phyloP scores from a whole-genome alignment of 192 early-diverging fungal species.

The Geosiphon pyriformis region DNA sequence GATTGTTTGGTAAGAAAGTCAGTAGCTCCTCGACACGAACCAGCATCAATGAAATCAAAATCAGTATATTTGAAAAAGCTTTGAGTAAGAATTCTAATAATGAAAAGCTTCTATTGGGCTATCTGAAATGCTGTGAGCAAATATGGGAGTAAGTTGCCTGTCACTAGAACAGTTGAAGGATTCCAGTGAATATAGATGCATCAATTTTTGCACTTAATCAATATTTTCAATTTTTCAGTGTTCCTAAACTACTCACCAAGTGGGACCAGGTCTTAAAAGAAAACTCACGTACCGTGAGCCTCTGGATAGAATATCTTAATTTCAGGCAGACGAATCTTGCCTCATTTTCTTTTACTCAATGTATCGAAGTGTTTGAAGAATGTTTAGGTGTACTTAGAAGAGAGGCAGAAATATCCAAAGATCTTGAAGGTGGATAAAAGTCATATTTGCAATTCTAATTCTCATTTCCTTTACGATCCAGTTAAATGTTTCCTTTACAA shows the following conservation, averaged over 20 bases:
- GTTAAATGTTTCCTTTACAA: not conserved
- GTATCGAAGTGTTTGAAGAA: slow-evolving; percentile 38
- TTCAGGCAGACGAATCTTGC: slow-evolving; percentile 49
- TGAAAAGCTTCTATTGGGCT: slow-evolving; percentile 37
- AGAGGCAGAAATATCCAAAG: not conserved
- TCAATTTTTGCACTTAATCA: not conserved
- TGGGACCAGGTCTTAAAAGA: slow-evolving; percentile 46
- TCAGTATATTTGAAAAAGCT: slow-evolving; percentile 54
- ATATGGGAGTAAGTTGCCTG: slow-evolving; percentile 36
- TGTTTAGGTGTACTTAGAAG: slow-evolving; percentile 34
- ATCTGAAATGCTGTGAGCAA: slow-evolving; percentile 43
- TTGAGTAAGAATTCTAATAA: slow-evolving; percentile 42
- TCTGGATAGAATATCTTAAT: slow-evolving; percentile 56
- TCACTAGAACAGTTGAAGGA: not conserved
- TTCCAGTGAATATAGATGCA: not conserved
- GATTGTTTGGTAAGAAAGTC: slow-evolving; percentile 23
- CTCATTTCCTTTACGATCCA: no score
- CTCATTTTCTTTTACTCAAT: slow-evolving; percentile 39
- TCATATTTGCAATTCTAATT: no score
- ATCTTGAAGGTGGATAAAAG: slow-evolving; percentile 10
- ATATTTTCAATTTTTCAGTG: slow-evolving; percentile 14
- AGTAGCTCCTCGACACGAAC: slow-evolving; percentile 26
- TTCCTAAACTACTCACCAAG: slow-evolving; percentile 38
- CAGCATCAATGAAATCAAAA: slow-evolving; percentile 44
- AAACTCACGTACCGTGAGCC: slow-evolving; percentile 30